These are phyloP conservation scores for Cladorrhinum samala DNA, from an alignment of 495 filamentous ascomycete genomes.

Conservation along the genomic window DNA sequence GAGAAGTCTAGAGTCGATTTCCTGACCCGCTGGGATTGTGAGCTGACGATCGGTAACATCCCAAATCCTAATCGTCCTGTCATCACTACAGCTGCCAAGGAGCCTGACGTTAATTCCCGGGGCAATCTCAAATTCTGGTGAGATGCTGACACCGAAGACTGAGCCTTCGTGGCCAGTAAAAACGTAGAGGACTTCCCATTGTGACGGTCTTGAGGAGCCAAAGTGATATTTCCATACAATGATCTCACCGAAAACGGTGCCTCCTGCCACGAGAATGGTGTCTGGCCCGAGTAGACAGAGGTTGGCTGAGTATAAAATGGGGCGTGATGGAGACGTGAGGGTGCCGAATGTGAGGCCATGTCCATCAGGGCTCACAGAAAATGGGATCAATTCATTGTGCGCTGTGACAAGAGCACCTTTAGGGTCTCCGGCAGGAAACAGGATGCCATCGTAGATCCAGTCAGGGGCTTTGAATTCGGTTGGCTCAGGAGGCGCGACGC, in stretches of 20 bases:
- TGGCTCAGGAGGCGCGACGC: neutral
- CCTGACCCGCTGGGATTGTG: slow-evolving; percentile 12
- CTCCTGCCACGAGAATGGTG: slow-evolving; percentile 69
- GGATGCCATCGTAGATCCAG: slow-evolving; percentile 76
- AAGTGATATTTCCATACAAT: slow-evolving; percentile 74
- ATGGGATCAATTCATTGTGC: slow-evolving; percentile 65
- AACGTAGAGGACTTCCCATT: slow-evolving; percentile 53
- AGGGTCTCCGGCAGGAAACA: slow-evolving; percentile 32
- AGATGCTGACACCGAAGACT: slow-evolving; percentile 81
- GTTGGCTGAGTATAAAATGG: slow-evolving; percentile 83
- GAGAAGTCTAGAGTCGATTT: slow-evolving; percentile 3
- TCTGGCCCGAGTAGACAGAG: slow-evolving; percentile 51
- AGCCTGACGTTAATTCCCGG: slow-evolving; percentile 44
- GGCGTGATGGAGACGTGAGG: slow-evolving; percentile 64
- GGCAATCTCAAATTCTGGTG: slow-evolving; percentile 44
- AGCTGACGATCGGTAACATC: slow-evolving; percentile 50
- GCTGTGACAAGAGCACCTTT: slow-evolving; percentile 61
- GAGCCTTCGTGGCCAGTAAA: slow-evolving; percentile 92
- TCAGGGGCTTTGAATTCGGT: slow-evolving; percentile 48
- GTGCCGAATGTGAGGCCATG: slow-evolving; percentile 27
- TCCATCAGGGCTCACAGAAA: slow-evolving; percentile 16
- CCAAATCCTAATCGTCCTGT: slow-evolving; percentile 87
- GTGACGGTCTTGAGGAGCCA: neutral
- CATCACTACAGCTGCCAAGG: slow-evolving; percentile 90
- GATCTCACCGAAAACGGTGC: slow-evolving; percentile 91